Evolutionary conservation across 208 protist species (phyloP), one percentile per base, ranked within the genome.

Genomic region (Crithidia sp.): DNA sequence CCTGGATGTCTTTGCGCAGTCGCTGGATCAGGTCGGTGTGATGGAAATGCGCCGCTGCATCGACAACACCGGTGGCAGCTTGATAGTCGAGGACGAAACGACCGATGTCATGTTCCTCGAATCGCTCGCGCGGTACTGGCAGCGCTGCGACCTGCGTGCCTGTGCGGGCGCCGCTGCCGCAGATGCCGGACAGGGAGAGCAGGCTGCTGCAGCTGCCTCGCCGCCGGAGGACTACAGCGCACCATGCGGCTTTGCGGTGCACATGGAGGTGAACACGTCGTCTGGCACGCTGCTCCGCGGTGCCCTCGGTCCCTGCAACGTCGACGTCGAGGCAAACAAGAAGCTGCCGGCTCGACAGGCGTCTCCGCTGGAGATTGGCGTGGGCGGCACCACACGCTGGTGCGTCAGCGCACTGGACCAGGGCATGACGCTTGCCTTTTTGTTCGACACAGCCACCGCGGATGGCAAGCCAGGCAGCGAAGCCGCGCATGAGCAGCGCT

Each of bases 1-100:
- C 14, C 83, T 99, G 12, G 99, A 99, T 79, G 89, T 99, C 16
- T 99, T 99, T 67, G 92, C 96, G 2, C 93, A 98, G 81, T 95
- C 96, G 8, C 86, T 99, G 28, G 99, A 99, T 80, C 99, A 99
- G 82, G 81, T 94, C 4, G 98, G 98, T 8, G 83, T 99, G 44
- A 82, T 95, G 66, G 99, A 99, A 88, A 98, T 99, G 95, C 88
- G 90, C 16, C 49, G 86, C 68, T 95, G 88, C 69, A 87, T 96
- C 41, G 84, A 96, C 74, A 80, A 85, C 74, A 98, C 97, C n/a
- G 96, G 98, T 39, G 98, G 98, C 39, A 86, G 92, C 5, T 83
- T 99, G 63, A 89, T 99, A 39, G 82, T 98, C 56, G 96, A 96
- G 17, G 98, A 99, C 81, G 82, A 85, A 41, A 99, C 99, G 79